A percentile compares a stretch with the other conserved stretches of the same genome.
Conservation (phyloP, 2,329 filamentous ascomycete species). For the Phaeosphaeria sp. region DNA sequence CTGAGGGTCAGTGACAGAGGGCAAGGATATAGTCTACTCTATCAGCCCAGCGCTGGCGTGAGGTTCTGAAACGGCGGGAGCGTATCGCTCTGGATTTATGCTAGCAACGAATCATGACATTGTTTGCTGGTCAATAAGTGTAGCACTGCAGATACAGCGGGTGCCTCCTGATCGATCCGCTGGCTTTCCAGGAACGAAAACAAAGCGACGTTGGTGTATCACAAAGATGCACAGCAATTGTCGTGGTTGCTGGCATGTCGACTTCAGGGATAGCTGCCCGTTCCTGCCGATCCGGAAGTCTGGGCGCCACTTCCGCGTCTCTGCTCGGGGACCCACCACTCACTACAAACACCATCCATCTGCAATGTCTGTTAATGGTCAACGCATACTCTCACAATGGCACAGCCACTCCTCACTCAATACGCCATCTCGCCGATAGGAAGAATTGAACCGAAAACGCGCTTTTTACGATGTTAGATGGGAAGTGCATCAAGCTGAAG, state of each 20-base stretch:
- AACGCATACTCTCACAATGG: neutral
- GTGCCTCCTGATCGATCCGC: neutral
- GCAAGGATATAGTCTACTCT: neutral
- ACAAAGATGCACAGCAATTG: conserved; percentile 9
- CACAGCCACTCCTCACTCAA: neutral
- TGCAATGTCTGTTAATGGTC: neutral
- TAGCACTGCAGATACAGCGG: neutral
- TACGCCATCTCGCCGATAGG: neutral
- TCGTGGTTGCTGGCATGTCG: conserved; percentile 18
- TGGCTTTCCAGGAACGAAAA: neutral
- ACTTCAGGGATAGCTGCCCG: conserved; percentile 13
- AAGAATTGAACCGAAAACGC: neutral
- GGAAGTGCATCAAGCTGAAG: neutral
- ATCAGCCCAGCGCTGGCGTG: neutral
- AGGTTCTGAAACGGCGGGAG: conserved; percentile 6
- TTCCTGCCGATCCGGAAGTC: conserved; percentile 18
- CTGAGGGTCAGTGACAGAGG: neutral
- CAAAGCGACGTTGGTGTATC: neutral
- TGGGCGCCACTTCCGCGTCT: conserved; percentile 10
- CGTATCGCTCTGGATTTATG: conserved; percentile 2
- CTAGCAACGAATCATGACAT: conserved; percentile 9
- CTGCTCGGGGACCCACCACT: neutral
- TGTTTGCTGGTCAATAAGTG: neutral
- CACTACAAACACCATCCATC: neutral
- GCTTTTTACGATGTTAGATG: neutral